Evolutionary conservation across 2,329 filamentous ascomycete species (phyloP).

Genomic region (Talaromyces piceae): DNA sequence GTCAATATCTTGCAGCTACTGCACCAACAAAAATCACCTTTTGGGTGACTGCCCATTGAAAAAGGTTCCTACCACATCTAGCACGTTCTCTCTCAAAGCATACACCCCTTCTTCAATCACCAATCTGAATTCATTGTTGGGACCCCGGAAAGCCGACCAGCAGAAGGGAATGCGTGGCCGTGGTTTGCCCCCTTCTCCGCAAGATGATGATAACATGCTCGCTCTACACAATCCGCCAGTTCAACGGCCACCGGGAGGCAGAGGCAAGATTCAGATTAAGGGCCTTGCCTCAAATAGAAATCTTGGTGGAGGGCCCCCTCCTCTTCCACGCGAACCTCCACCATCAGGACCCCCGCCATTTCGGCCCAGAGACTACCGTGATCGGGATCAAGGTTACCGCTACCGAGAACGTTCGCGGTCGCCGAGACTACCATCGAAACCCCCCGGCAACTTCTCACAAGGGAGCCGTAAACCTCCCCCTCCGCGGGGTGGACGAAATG

Average conservation of each 20-base stretch:
- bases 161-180: slow-evolving; percentile 28
- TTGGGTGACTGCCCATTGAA: slow-evolving; percentile 38
- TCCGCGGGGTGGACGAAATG: slow-evolving; percentile 9
- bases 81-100: slow-evolving; percentile 33
- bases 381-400: slow-evolving; percentile 20
- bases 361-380: slow-evolving; percentile 16
- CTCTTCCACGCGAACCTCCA: slow-evolving; percentile 8
- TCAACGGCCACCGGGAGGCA: slow-evolving; percentile 12
- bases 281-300: slow-evolving; percentile 23
- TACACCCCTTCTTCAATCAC: slow-evolving; percentile 30
- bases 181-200: slow-evolving; percentile 26
- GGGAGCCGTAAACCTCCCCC: neutral
- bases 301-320: slow-evolving; percentile 13
- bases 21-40: slow-evolving; percentile 36
- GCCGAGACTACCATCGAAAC: slow-evolving; percentile 13
- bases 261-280: slow-evolving; percentile 30
- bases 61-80: slow-evolving; percentile 20
- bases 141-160: slow-evolving; percentile 5
- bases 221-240: slow-evolving; percentile 18
- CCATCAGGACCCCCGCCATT: slow-evolving; percentile 1
- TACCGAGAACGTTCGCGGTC: slow-evolving; percentile 27
- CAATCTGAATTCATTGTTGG: slow-evolving; percentile 28
- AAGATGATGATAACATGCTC: slow-evolving; percentile 28
- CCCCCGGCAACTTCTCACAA: neutral
- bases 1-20: slow-evolving; percentile 39